Percentiles rank a stretch among this genome's conserved stretches.
Conservation (phyloP, 768 basidiomycete genomes). For the Russula earlei region DNA sequence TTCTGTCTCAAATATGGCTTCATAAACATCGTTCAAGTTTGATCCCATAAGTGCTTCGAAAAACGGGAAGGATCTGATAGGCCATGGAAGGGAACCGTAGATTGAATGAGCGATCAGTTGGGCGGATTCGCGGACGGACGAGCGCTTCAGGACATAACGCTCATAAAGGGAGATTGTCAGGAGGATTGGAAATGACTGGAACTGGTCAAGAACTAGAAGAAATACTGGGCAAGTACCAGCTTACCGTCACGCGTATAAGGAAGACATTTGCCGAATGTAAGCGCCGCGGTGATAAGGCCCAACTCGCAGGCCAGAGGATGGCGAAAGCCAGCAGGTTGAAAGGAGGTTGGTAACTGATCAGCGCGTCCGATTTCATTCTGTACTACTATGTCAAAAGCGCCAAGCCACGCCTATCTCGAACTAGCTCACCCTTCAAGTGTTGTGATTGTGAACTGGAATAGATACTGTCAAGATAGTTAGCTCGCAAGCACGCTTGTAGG, state of each 20-base stretch:
- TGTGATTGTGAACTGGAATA: conserved; percentile 78
- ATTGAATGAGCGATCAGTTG: conserved; percentile 45
- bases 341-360: conserved; percentile 89
- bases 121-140: conserved; percentile 41
- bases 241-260: conserved; percentile 69
- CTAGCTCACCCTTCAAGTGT: conserved; percentile 77
- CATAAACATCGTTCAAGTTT: conserved; percentile 55
- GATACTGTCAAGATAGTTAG: conserved; percentile 39
- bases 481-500: not conserved
- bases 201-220: not conserved
- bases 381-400: conserved; percentile 5
- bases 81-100: conserved; percentile 57
- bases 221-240: conserved; percentile 17
- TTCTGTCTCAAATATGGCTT: conserved; percentile 73
- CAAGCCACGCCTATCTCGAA: not conserved
- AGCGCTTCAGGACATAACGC: conserved; percentile 49
- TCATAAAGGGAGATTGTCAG: conserved; percentile 73
- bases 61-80: conserved; percentile 64
- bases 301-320: conserved; percentile 73
- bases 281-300: conserved; percentile 59
- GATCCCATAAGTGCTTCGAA: conserved; percentile 72
- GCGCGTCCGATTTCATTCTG: conserved; percentile 80
- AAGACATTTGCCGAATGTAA: conserved; percentile 83
- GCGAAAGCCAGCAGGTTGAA: conserved; percentile 78
- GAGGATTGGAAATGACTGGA: conserved; percentile 66